Percentiles rank a stretch among this genome's conserved stretches.
phyloP scores from a whole-genome alignment of 2,329 filamentous ascomycete species.

The Alternaria panax region DNA sequence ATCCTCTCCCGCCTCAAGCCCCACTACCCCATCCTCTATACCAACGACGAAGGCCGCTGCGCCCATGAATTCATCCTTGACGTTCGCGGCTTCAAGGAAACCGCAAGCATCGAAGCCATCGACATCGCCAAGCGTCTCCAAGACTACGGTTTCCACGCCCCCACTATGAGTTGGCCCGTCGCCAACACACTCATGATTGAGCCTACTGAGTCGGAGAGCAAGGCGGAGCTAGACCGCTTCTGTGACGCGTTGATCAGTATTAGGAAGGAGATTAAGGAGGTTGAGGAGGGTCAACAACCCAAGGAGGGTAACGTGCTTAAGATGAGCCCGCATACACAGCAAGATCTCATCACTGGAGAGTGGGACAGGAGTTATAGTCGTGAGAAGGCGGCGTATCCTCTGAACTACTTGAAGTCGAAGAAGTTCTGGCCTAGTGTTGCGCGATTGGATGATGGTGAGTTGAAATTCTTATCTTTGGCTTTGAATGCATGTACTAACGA shows the following conservation, averaged over 20 bases:
- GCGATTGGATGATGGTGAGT: constrained; percentile 84
- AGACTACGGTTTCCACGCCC: constrained; percentile 96
- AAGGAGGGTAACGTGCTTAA: constrained; percentile 84
- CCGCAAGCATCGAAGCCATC: constrained; percentile 85
- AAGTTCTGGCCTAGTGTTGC: constrained; percentile 96
- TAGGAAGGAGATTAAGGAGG: constrained; percentile 79
- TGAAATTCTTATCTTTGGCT: neutral
- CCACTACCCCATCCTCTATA: constrained; percentile 92
- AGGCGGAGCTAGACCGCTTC: constrained; percentile 92
- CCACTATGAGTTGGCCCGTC: constrained; percentile 97
- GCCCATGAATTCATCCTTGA: constrained; percentile 98
- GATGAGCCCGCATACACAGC: constrained; percentile 85
- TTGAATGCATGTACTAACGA: constrained; percentile 28
- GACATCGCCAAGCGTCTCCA: constrained; percentile 96
- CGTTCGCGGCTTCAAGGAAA: constrained; percentile 81
- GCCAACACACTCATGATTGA: constrained; percentile 98
- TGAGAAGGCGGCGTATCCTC: constrained; percentile 85
- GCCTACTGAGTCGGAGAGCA: constrained; percentile 91
- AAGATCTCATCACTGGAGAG: constrained; percentile 75
- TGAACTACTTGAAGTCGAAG: constrained; percentile 85
- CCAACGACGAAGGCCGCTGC: constrained; percentile 84
- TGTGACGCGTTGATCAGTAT: constrained; percentile 89
- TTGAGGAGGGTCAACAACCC: constrained; percentile 81
- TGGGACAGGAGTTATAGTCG: constrained; percentile 86
- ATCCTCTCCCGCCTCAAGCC: constrained; percentile 85